Conservation (phyloP, 768 basidiomycete species). For the Amylocystis lapponica region DNA sequence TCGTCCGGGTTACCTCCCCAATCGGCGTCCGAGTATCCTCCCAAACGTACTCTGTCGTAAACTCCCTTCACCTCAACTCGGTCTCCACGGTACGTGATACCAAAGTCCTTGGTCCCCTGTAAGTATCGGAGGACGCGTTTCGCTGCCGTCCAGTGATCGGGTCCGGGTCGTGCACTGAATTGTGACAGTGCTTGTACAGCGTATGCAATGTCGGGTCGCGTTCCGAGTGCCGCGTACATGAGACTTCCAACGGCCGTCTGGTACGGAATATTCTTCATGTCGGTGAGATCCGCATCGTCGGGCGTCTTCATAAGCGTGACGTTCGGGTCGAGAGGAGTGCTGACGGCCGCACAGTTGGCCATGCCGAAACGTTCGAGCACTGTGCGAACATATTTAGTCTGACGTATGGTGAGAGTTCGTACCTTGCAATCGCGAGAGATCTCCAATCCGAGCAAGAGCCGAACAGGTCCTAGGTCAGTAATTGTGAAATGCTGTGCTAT, state of each 20-base stretch:
- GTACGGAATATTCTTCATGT: conserved; percentile 14
- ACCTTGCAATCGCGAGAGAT: conserved; percentile 2
- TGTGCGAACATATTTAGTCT: conserved; percentile 16
- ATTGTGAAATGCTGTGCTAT: not conserved
- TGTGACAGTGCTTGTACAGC: conserved; percentile 18
- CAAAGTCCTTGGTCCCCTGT: conserved; percentile 20
- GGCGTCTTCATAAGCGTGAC: not conserved
- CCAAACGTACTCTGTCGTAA: too few species aligned
- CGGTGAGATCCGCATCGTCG: not conserved
- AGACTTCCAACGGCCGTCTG: conserved; percentile 16
- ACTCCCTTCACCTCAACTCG: too few species aligned
- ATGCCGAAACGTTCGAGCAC: conserved; percentile 19
- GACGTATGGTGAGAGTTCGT: conserved; percentile 13
- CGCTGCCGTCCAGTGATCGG: conserved; percentile 24
- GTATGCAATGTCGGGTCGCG: conserved; percentile 30
- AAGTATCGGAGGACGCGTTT: conserved; percentile 28
- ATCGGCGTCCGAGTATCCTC: too few species aligned
- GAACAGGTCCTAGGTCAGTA: not conserved
- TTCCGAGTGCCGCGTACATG: conserved; percentile 25
- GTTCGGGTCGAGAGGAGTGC: conserved; percentile 7
- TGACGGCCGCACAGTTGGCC: conserved; percentile 12
- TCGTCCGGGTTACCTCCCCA: conserved; percentile 23
- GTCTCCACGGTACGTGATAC: conserved; percentile 20
- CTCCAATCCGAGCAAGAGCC: conserved; percentile 7
- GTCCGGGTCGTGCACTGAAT: conserved; percentile 13